Percentiles rank a stretch among this genome's conserved stretches.
Conservation (phyloP, 768 basidiomycete species). For the Hericium rajendrae region DNA sequence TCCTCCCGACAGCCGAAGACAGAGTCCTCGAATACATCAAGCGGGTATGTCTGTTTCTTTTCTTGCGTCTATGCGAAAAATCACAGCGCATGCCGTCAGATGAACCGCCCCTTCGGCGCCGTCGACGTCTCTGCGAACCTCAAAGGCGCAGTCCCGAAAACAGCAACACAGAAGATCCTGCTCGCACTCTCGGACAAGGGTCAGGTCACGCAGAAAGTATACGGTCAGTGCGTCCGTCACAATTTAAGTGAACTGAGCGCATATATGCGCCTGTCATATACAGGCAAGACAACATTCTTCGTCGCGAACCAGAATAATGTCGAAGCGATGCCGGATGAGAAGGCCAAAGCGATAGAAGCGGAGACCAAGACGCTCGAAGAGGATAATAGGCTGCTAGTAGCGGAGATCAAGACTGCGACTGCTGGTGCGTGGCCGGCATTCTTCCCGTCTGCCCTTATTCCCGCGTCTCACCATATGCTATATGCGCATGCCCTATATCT, state of each 20-base stretch:
- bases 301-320: slow-evolving; percentile 75
- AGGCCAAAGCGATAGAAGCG: slow-evolving; percentile 48
- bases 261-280: slow-evolving; percentile 3
- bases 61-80: no score
- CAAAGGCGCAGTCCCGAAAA: slow-evolving; percentile 81
- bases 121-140: slow-evolving; percentile 88
- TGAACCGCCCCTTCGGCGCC: slow-evolving; percentile 91
- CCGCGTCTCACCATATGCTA: slow-evolving; percentile 7
- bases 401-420: slow-evolving; percentile 40
- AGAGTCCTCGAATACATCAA: slow-evolving; percentile 12
- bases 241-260: not conserved
- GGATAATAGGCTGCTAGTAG: slow-evolving; percentile 41
- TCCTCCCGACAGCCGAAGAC: slow-evolving; percentile 8
- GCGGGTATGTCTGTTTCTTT: slow-evolving; percentile 11
- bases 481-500: slow-evolving; percentile 1
- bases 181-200: slow-evolving; percentile 78
- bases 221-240: slow-evolving; percentile 38
- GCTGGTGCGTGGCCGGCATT: slow-evolving; percentile 28
- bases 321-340: slow-evolving; percentile 51
- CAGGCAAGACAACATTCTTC: slow-evolving; percentile 82
- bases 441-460: not conserved
- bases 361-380: slow-evolving; percentile 52
- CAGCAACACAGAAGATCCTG: slow-evolving; percentile 78
- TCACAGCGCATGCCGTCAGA: no score
- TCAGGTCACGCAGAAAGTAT: slow-evolving; percentile 70